phyloP scores from a whole-genome alignment of 331 rosid species.

The Rosa hybrid region DNA sequence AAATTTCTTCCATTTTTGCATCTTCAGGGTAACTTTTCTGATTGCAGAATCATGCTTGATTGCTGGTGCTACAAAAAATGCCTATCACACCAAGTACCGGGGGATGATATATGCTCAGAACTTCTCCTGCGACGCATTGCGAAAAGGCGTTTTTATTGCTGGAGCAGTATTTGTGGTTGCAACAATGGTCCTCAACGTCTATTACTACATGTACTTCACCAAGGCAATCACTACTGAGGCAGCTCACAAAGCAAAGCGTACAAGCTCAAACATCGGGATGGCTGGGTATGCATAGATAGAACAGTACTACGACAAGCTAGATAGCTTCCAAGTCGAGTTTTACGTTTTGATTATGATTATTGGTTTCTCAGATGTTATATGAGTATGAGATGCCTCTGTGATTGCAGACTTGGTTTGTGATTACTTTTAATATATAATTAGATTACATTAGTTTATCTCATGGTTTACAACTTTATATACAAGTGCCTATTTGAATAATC shows the following conservation, averaged over 20 bases:
- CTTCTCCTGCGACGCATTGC: constrained; percentile 79
- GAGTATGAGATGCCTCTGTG: constrained; percentile 2
- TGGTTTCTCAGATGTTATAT: background rate
- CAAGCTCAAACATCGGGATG: constrained; percentile 83
- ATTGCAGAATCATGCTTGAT: constrained; percentile 87
- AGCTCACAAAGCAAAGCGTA: constrained; percentile 64
- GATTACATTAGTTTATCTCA: background rate
- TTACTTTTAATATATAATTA: background rate
- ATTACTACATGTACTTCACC: constrained; percentile 91
- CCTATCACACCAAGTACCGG: constrained; percentile 91
- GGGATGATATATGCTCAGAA: constrained; percentile 71
- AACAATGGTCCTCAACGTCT: constrained; percentile 82
- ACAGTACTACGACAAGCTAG: background rate
- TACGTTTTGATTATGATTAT: constrained; percentile 13
- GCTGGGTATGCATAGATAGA: constrained; percentile 68
- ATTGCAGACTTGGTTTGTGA: background rate
- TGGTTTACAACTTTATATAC: background rate
- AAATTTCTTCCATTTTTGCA: background rate
- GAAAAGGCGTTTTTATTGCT: constrained; percentile 85
- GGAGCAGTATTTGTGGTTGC: constrained; percentile 90
- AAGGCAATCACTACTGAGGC: constrained; percentile 64
- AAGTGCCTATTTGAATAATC: background rate
- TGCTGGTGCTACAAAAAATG: constrained; percentile 92
- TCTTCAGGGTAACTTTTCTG: constrained; percentile 68
- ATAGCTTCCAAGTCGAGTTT: constrained; percentile 34